phyloP scores from a whole-genome alignment of 2,329 filamentous ascomycete species.

The Calonectria pauciramosa region DNA sequence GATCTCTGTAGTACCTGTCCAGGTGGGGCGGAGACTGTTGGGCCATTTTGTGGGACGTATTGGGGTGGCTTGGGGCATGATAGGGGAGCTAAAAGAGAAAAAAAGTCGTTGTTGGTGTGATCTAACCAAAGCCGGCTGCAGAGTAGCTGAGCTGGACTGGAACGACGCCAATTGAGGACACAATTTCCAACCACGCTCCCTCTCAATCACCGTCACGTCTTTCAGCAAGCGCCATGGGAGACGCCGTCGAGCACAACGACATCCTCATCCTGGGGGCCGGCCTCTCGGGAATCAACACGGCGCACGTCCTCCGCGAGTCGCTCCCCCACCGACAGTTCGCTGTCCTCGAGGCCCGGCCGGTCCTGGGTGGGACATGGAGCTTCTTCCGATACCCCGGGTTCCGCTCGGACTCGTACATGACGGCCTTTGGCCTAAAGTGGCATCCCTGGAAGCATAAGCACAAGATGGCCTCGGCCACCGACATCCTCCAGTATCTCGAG shows the following conservation, averaged over 20 bases:
- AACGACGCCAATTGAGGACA: conserved; percentile 4
- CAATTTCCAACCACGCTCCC: neutral
- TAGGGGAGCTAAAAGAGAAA: neutral
- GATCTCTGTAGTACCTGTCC: neutral
- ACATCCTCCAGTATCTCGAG: conserved; percentile 68
- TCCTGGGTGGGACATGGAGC: conserved; percentile 83
- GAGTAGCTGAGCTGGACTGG: neutral
- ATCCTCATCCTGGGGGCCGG: conserved; percentile 79
- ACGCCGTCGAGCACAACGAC: conserved; percentile 54
- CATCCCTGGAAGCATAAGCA: conserved; percentile 73
- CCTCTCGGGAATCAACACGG: conserved; percentile 81
- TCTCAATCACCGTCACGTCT: neutral
- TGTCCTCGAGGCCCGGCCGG: conserved; percentile 76
- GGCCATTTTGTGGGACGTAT: neutral
- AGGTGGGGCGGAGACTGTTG: neutral
- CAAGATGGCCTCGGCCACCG: conserved; percentile 65
- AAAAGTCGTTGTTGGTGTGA: neutral
- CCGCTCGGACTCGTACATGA: conserved; percentile 74
- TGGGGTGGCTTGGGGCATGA: neutral
- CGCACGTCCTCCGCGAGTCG: conserved; percentile 72
- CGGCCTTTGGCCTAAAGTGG: conserved; percentile 77
- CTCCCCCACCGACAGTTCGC: conserved; percentile 70
- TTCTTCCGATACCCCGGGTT: conserved; percentile 84
- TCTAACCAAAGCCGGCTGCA: neutral
- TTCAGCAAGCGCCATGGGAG: conserved; percentile 27